Evolutionary conservation across 2,329 filamentous ascomycete species (phyloP).

Genomic region (Venturia asperata): DNA sequence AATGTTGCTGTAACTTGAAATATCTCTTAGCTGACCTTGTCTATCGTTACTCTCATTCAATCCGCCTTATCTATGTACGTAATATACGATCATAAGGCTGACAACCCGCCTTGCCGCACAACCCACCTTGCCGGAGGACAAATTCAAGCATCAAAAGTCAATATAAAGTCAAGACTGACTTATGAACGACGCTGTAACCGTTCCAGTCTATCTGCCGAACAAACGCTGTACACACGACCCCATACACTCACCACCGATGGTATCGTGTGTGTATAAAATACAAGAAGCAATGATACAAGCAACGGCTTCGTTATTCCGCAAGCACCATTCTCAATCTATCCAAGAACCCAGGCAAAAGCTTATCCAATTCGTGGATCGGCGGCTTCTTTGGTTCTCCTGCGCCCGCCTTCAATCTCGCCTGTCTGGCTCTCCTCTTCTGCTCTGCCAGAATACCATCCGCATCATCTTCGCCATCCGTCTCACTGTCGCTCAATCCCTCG

Average conservation of each 20-base stretch:
- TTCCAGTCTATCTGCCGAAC: background rate
- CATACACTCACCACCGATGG: background rate
- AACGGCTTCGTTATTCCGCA: constrained; percentile 49
- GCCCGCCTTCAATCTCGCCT: constrained; percentile 66
- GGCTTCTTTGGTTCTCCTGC: constrained; percentile 84
- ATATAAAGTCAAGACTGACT: no score
- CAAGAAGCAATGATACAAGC: background rate
- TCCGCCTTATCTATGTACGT: no score
- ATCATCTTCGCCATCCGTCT: constrained; percentile 46
- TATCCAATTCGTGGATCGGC: constrained; percentile 67
- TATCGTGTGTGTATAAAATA: background rate
- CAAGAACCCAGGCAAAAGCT: constrained; percentile 72
- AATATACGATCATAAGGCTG: no score
- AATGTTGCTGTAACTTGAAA: no score
- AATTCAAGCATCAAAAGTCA: no score
- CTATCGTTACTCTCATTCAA: no score
- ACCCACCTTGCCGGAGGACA: background rate
- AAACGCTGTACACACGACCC: background rate
- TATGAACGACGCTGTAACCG: background rate
- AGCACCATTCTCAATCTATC: constrained; percentile 75
- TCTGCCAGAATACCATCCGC: constrained; percentile 84
- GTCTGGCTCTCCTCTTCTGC: constrained; percentile 66
- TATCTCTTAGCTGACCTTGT: no score
- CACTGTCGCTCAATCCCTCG: constrained; percentile 65
- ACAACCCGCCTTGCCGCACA: no score